phyloP scores from a whole-genome alignment of 306 rosid genomes.

The Quercus glauca region DNA sequence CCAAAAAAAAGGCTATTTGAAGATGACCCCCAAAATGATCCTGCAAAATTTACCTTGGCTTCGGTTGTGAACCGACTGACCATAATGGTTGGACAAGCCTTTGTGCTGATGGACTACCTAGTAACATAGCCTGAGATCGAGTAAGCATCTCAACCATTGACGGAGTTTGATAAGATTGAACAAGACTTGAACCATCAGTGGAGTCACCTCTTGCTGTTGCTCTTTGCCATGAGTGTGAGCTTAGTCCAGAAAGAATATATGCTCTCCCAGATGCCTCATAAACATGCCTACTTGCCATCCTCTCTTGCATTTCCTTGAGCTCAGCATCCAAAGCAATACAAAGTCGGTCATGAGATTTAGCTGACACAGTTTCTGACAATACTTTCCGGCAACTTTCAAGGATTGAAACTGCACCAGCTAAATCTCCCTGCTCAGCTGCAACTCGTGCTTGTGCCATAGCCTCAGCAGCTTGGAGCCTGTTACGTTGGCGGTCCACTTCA shows the following conservation, averaged over 20 bases:
- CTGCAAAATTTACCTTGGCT: conserved; percentile 58
- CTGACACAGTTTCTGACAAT: conserved; percentile 59
- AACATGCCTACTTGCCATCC: conserved; percentile 91
- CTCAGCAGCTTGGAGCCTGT: conserved; percentile 90
- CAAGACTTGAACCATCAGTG: conserved; percentile 81
- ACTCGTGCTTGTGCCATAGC: conserved; percentile 81
- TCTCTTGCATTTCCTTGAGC: conserved; percentile 95
- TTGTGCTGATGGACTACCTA: conserved; percentile 83
- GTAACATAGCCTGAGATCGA: conserved; percentile 80
- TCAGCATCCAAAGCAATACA: conserved; percentile 92
- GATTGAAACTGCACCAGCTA: conserved; percentile 58
- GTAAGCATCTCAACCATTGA: conserved; percentile 96
- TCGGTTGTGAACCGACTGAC: conserved; percentile 66
- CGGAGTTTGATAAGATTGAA: conserved; percentile 90
- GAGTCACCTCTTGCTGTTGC: conserved; percentile 98
- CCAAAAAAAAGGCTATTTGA: conserved; percentile 25
- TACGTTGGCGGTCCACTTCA: conserved; percentile 90
- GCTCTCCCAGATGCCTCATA: conserved; percentile 99
- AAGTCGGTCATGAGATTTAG: conserved; percentile 64
- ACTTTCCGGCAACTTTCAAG: conserved; percentile 76
- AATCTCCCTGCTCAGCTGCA: conserved; percentile 84
- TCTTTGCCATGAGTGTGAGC: conserved; percentile 99
- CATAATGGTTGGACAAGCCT: conserved; percentile 75
- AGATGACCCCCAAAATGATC: conserved; percentile 27
- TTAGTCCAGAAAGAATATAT: conserved; percentile 90